phyloP scores from a whole-genome alignment of 129 eudicot species.

The Heracleum sosnowskyi region DNA sequence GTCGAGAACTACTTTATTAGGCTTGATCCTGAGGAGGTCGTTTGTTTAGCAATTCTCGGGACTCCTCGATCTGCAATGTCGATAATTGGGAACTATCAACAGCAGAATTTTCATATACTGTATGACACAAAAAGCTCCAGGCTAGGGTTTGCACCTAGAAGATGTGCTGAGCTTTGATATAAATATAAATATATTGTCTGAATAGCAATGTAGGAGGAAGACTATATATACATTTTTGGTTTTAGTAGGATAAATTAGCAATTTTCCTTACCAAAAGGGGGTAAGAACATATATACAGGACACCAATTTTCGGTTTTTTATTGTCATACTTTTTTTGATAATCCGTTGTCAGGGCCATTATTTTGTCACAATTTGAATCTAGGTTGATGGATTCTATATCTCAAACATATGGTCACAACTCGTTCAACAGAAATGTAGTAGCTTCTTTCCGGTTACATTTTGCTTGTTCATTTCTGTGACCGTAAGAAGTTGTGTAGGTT shows the following conservation, averaged over 20 bases:
- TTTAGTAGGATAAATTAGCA: neutral
- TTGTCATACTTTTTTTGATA: too few species aligned
- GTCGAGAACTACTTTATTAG: constrained; percentile 73
- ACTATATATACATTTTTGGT: constrained; percentile 24
- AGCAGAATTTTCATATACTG: constrained; percentile 83
- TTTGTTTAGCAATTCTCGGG: constrained; percentile 77
- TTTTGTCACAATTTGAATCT: neutral
- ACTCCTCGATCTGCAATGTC: constrained; percentile 70
- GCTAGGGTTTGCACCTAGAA: constrained; percentile 90
- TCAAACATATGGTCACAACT: neutral
- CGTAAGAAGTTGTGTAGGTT: neutral
- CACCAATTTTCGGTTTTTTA: neutral
- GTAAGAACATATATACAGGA: constrained; percentile 1
- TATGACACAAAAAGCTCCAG: constrained; percentile 83
- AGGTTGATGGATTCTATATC: neutral
- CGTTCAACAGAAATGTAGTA: neutral
- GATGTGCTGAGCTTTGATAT: constrained; percentile 61
- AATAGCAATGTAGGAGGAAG: constrained; percentile 13
- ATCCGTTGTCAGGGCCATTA: too few species aligned
- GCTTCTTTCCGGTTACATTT: neutral
- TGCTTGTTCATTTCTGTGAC: neutral
- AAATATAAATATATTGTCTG: neutral
- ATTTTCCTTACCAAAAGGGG: neutral
- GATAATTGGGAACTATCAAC: constrained; percentile 96
- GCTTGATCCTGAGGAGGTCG: constrained; percentile 74